Evolutionary conservation across 495 filamentous ascomycete species (phyloP), one percentile per base, ranked within the genome.

Genomic region (Neurospora sp.): DNA sequence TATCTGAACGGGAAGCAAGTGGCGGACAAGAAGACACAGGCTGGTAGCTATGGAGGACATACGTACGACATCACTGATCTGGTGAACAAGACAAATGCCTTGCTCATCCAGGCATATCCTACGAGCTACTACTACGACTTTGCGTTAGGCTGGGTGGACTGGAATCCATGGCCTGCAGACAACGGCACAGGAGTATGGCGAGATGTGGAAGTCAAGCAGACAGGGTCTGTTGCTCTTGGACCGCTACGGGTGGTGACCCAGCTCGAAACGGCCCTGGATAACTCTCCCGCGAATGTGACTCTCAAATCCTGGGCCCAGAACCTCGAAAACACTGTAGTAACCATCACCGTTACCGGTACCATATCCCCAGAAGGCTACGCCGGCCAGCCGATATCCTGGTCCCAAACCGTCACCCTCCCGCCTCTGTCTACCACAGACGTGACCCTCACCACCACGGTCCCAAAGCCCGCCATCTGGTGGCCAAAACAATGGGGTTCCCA

Each of bases 151-250:
- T 91, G 88, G 71, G 86, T 88, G 1, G 89, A 91, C 72, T 91
- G 90, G 90, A 91, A 90, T 59, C 89, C 89, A 0, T 88, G 86
- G 71, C 89, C 90, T 0, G 79, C 83, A 0, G 87, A 89, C 75
- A 89, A 86, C 69, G 81, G 81, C 31, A 89, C 86, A 0, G 89
- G 90, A 0, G 83, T 91, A 2, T 91, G 89, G 89, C 83, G 89
- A 1, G 76, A 90, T 65, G 83, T 91, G 7, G 87, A 89, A 69
- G 31, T 91, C 31, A 85, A 85, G 69, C 84, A 87, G 74, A 90
- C 87, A 0, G 89, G 89, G 0, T 76, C 86, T 6, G 83, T 90
- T 0, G 80, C 82, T 0, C 77, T 91, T 69, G 87, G 83, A 0
- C 79, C 85, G 0, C 71, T 88, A 35, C 80, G 87, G 1, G 82